Base-by-base conservation (phyloP, 345 rosid species). In the Euphorbia lathyris region DNA sequence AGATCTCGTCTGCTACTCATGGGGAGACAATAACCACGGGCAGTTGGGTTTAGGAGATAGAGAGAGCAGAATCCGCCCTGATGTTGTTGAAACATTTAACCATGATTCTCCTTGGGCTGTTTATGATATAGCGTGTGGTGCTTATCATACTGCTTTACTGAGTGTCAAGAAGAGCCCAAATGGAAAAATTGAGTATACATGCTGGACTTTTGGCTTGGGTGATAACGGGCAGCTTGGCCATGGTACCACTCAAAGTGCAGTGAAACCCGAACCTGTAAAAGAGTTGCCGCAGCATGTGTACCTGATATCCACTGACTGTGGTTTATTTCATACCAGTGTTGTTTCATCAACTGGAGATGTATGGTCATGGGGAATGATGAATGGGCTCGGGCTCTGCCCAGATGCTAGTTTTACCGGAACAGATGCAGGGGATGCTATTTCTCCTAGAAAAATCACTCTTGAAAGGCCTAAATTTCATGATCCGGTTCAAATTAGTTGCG, bases 341-440 rank as follows among this genome's bases (percentile, higher is more conserved):
- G 93, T 89, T 69, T 89, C 98, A 9, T 87, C 90, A 11, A 88
- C 81, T 6, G 98, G 98, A 79, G 88, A 78, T 14, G 84, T 89
- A 57, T 86, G 97, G 98, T 90, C 96, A 1, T 93, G 98, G 98
- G 98, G 97, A 56, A 90, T 93, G 98, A 93, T 85, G 76, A 89
- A 78, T 74, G 98, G 98, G 43, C 79, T 93, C 61, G 98, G 98
- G 38, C 80, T 93, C 69, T 90, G 97, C 79, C 98, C 97, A 0
- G 86, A 85, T 78, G 96, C 93, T 74, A 78, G 78, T 66, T 88
- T 80, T 59, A 10, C 79, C 0, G 88, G 82, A 51, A 58, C 79
- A 63, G 96, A 90, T 69, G 75, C 86, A 16, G 98, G 97, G 23
- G 98, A 90, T 75, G 98, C 96, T 53, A 52, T 83, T 55, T 72